phyloP scores from a whole-genome alignment of 441 rosid genomes.

The Pelargonium myrrhifolium region DNA sequence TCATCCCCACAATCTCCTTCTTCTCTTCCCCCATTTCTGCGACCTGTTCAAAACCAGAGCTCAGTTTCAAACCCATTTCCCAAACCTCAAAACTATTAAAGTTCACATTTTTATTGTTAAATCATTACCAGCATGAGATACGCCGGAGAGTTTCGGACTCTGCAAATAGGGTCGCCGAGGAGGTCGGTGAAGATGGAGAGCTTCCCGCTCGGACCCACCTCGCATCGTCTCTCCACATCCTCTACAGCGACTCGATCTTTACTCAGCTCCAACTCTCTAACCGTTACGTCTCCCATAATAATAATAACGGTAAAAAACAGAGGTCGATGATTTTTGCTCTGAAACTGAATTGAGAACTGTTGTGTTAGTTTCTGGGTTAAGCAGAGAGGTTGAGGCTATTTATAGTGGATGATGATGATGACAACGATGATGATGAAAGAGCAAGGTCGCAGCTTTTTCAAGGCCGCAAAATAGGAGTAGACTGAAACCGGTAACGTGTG shows the following conservation, averaged over 20 bases:
- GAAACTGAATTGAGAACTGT: too few species aligned
- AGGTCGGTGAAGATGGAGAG: conserved; percentile 1
- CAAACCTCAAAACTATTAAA: neutral
- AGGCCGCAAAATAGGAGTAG: neutral
- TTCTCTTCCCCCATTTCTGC: neutral
- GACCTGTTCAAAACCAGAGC: neutral
- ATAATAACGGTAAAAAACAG: neutral
- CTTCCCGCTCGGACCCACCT: conserved; percentile 1
- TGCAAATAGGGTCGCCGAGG: neutral
- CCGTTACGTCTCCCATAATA: neutral
- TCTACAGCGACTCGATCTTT: neutral
- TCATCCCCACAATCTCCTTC: neutral
- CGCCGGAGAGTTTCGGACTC: neutral
- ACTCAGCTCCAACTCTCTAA: neutral
- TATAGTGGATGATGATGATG: neutral
- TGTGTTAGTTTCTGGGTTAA: too few species aligned
- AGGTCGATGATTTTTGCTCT: neutral
- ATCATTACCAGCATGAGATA: neutral
- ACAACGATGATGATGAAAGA: neutral
- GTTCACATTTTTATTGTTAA: too few species aligned
- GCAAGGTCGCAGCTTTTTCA: neutral
- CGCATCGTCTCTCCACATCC: neutral
- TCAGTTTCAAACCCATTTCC: neutral
- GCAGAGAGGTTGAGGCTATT: neutral
- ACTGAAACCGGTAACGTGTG: neutral